Evolutionary conservation across 2,329 filamentous ascomycete species (phyloP), one percentile per base, ranked within the genome.

Genomic region (Ustulina deusta): DNA sequence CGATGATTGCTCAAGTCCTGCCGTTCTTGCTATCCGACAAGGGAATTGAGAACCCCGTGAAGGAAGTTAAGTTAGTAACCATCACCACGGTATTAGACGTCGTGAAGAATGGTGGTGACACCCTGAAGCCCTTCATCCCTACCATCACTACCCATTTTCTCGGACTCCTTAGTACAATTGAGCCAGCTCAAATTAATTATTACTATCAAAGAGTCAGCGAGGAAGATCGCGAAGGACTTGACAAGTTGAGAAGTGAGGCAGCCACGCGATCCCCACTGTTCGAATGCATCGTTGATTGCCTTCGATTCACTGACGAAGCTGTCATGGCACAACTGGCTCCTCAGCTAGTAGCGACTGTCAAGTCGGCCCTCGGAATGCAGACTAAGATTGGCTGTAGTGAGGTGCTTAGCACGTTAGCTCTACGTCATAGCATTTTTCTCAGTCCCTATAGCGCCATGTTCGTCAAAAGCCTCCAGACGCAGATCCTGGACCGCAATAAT

Each of bases 341-440:
- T 1, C 87, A 84, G 51, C 85, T 99, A 0, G 91, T 96, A 77
- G 86, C 87, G 34, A 90, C 92, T 0, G 93, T 98, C 80, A 96
- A 95, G 77, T 90, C 87, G 29, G 93, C 94, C 0, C 90, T 99
- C 42, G 95, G 94, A 1, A 90, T 98, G 81, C 95, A 95, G 1
- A 97, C 94, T 0, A 98, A 98, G 82, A 91, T 98, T 55, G 96
- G 94, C 42, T 97, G 94, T 75, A 92, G 91, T 71, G 89, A 93
- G 63, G 90, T 97, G 1, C 85, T 99, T 36, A 91, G 93, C 7
- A 94, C 93, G 0, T 85, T 99, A 7, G 92, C 93, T 58, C 95
- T 94, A 58, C 89, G 93, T 13, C 92, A 95, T 71, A 89, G 87
- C 40, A 86, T 90, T 42, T 83, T 94, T 34, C 93, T 97, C 78